A percentile compares a stretch with the other conserved stretches of the same genome.
These are phyloP conservation scores for Leucocoprinus leucothites DNA, from an alignment of 768 basidiomycete species.

Conservation along the genomic window DNA sequence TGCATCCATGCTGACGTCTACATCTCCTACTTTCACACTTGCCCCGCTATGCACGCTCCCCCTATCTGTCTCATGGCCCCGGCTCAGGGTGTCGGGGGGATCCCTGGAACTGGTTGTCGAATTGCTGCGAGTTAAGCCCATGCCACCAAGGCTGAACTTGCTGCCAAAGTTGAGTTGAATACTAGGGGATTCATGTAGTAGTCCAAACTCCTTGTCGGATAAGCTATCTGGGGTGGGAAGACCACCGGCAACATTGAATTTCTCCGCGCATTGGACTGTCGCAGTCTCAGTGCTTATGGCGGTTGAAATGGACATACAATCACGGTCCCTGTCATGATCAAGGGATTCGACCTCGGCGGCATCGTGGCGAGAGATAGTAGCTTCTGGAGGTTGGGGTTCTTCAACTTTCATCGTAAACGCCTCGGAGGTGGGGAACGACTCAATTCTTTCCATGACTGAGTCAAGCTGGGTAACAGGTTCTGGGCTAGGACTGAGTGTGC, in stretches of 20 bases:
- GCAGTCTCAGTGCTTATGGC: conserved; percentile 49
- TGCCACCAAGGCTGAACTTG: conserved; percentile 38
- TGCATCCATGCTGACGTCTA: conserved; percentile 67
- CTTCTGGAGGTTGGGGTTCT: background rate
- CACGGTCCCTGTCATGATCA: conserved; percentile 31
- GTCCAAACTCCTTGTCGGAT: conserved; percentile 31
- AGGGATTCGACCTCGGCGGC: background rate
- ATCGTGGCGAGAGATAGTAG: background rate
- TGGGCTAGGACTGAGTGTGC: conserved; percentile 36
- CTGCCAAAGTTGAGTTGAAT: conserved; percentile 47
- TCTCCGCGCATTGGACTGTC: conserved; percentile 46
- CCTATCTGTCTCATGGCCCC: background rate
- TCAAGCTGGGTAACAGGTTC: conserved; percentile 8
- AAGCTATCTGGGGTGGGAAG: conserved; percentile 15
- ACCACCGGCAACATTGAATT: conserved; percentile 25
- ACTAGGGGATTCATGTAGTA: conserved; percentile 22
- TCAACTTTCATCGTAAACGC: background rate
- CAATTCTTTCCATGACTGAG: conserved; percentile 3
- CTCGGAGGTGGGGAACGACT: conserved; percentile 1
- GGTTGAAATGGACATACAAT: conserved; percentile 36
- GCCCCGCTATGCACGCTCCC: conserved; percentile 23
- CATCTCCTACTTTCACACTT: conserved; percentile 43
- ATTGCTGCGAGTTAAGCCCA: conserved; percentile 26
- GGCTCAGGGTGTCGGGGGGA: background rate
- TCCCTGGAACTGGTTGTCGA: conserved; percentile 7